Conservation (phyloP, 495 filamentous ascomycete genomes). For the Neurospora africana region DNA sequence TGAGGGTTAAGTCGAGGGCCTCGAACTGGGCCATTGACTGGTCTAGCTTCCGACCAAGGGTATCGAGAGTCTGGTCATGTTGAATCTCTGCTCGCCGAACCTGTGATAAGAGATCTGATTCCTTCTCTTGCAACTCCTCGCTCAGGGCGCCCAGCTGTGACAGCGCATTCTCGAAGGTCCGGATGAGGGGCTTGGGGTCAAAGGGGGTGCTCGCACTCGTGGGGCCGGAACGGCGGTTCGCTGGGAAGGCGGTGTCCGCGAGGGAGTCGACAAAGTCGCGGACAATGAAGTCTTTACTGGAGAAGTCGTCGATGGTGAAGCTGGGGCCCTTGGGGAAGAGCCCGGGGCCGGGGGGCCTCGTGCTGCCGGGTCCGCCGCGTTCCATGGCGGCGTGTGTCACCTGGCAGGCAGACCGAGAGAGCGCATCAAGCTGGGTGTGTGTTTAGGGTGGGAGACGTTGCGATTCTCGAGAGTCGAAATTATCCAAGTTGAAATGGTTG, state of each 20-base stretch:
- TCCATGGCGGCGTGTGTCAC: constrained; percentile 30
- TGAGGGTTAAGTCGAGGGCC: constrained; percentile 71
- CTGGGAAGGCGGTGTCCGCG: constrained; percentile 69
- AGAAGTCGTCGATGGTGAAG: constrained; percentile 85
- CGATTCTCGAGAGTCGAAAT: neutral
- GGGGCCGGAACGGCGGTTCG: constrained; percentile 60
- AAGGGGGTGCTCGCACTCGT: constrained; percentile 62
- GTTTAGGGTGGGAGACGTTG: neutral
- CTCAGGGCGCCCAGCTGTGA: constrained; percentile 68
- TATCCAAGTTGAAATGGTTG: neutral
- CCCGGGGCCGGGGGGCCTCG: constrained; percentile 60
- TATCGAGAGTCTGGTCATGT: constrained; percentile 79
- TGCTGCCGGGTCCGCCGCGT: constrained; percentile 32
- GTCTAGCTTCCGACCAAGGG: constrained; percentile 75
- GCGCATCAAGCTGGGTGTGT: constrained; percentile 4
- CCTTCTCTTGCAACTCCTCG: constrained; percentile 71
- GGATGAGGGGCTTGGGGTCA: constrained; percentile 93
- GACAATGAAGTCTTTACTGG: constrained; percentile 87
- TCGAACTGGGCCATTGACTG: constrained; percentile 86
- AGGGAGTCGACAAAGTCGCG: constrained; percentile 94
- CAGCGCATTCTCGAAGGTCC: constrained; percentile 80
- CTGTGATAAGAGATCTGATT: constrained; percentile 81
- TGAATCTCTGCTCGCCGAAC: constrained; percentile 87
- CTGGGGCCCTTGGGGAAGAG: constrained; percentile 68
- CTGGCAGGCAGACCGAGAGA: constrained; percentile 3